Evolutionary conservation across 2,329 filamentous ascomycete species (phyloP), one percentile per base, ranked within the genome.

Genomic region (Periconia macrospinosa): DNA sequence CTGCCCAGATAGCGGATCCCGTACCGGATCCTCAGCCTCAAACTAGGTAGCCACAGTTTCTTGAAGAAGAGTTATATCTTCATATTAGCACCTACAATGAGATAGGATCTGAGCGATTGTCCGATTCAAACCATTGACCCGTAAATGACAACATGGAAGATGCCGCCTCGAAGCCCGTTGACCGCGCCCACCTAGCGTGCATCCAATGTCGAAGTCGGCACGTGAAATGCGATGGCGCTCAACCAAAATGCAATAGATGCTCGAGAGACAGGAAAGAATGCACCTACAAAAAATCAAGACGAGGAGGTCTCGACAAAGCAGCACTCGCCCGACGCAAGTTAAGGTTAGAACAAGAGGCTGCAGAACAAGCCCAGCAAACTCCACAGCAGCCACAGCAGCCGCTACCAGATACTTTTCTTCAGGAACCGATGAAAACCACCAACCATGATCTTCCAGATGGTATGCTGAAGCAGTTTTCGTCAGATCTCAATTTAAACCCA

Each of bases 291-390:
- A 71, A 69, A 44, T 71, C 68, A 13, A 59, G 65, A 58, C 64
- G 70, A 61, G 70, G 69, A 44, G 70, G 70, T 1, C 59, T 73
- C 1, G 66, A 67, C 45, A 71, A 70, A 54, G 70, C 65, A 30
- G 67, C 69, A 15, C 52, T 73, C 6, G 68, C 66, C 17, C 60
- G 60, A 37, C 62, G 70, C 41, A 60, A 62, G 9, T 43, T 69
- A 20, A 60, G 51, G 35, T 47, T 71, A 10, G 66, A 70, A 42
- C 60, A 67, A 52, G 60, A 72, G 54, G 54, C 58, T 37, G 57
- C 41, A 30, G 45, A 63, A 49, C 45, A 45, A 14, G 40, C 50
- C 9, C 60, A 59, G 44, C 60, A 60, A 10, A 44, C 50, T 19
- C 19, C 19, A 13, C 17, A 30, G 20, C 2, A 30, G 2, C 23